Evolutionary conservation across 768 basidiomycete species (phyloP).

Genomic region (Russula lepida): DNA sequence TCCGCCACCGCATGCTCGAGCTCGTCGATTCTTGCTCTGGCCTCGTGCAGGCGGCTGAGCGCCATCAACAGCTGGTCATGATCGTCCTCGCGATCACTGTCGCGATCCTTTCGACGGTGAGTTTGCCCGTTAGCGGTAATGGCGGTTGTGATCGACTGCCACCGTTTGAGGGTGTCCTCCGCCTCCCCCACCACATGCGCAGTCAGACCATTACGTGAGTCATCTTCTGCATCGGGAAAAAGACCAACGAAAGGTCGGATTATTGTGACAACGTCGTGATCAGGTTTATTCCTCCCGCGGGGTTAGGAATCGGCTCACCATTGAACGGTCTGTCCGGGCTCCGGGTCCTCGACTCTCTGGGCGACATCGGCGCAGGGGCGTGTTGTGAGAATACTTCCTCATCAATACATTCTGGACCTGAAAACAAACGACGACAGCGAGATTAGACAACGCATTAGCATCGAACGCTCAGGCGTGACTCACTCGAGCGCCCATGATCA

Average conservation of each 20-base stretch:
- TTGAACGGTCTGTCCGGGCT: neutral
- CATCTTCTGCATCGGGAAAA: neutral
- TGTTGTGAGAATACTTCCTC: neutral
- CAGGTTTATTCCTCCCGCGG: neutral
- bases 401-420: neutral
- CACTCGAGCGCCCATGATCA: neutral
- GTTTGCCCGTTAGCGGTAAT: neutral
- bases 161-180: neutral
- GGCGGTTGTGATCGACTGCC: neutral
- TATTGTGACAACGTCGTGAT: neutral
- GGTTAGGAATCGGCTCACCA: neutral
- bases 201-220: neutral
- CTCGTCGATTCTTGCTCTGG: constrained; percentile 10
- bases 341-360: neutral
- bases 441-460: neutral
- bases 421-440: neutral
- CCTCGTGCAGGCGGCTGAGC: constrained; percentile 4
- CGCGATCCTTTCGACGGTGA: neutral
- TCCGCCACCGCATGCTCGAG: constrained; percentile 7
- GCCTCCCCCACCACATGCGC: neutral
- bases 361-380: neutral
- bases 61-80: constrained; percentile 1
- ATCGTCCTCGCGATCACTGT: neutral
- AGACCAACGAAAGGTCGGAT: neutral
- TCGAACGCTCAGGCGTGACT: neutral